Evolutionary conservation across 2,329 filamentous ascomycete genomes (phyloP).

Genomic region (Trichophyton benhamiae): DNA sequence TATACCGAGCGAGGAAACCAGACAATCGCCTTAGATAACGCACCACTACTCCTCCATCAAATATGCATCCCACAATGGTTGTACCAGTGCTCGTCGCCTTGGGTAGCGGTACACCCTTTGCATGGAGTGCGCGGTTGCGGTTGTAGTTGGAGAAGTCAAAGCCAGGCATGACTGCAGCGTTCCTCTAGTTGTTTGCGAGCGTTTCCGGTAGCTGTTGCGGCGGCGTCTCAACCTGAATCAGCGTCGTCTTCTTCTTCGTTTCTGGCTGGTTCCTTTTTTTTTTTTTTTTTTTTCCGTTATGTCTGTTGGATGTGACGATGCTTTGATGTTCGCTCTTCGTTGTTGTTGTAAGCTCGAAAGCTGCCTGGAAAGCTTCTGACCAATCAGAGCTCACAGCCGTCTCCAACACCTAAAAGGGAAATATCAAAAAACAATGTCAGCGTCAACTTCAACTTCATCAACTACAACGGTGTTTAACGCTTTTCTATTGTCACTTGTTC

Average conservation of each 20-base stretch:
- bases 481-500: not conserved
- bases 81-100: slow-evolving; percentile 98
- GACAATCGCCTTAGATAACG: not conserved
- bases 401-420: not conserved
- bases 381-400: not conserved
- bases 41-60: slow-evolving; percentile 88
- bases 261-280: slow-evolving; percentile 14
- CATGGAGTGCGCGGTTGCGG: slow-evolving; percentile 92
- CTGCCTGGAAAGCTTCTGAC: not conserved
- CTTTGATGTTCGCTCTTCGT: not conserved
- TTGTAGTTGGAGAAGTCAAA: slow-evolving; percentile 99
- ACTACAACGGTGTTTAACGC: not conserved
- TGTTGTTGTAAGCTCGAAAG: slow-evolving; percentile 2
- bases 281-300: not conserved
- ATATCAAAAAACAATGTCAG: not conserved
- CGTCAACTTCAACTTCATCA: not conserved
- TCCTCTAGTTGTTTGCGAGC: not conserved
- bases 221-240: no score
- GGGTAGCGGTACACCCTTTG: slow-evolving; percentile 82
- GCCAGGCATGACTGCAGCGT: slow-evolving; percentile 59
- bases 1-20: slow-evolving; percentile 15
- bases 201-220: not conserved
- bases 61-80: slow-evolving; percentile 96
- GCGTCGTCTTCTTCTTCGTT: no score
- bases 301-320: slow-evolving; percentile 12